Conservation (phyloP, 2,329 filamentous ascomycete species). For the Clonostachys byssicola region DNA sequence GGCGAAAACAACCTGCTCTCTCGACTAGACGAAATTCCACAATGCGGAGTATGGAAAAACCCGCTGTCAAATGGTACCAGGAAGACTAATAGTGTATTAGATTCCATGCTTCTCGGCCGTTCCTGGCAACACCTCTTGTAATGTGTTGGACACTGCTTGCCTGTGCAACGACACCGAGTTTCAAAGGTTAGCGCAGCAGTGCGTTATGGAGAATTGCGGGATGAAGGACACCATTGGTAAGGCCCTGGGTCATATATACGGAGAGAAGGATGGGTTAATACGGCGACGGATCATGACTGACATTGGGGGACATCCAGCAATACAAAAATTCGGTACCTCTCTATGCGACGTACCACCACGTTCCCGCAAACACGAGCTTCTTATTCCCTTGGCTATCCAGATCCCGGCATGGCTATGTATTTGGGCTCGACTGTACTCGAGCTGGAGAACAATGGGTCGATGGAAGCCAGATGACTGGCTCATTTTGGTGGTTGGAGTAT, state of each 20-base stretch:
- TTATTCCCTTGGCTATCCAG: conserved; percentile 27
- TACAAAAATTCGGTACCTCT: conserved; percentile 18
- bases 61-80: too few relatives aligned
- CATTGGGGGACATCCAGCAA: too few relatives aligned
- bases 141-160: conserved; percentile 13
- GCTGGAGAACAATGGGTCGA: conserved; percentile 20
- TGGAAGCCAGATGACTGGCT: conserved; percentile 34
- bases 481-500: conserved; percentile 17
- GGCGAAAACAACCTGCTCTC: too few relatives aligned
- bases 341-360: conserved; percentile 22
- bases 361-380: conserved; percentile 21
- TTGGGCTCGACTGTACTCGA: conserved; percentile 27
- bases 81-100: too few relatives aligned
- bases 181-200: conserved; percentile 9
- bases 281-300: too few relatives aligned
- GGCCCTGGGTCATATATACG: neutral
- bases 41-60: too few relatives aligned
- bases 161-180: conserved; percentile 16
- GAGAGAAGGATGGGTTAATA: too few relatives aligned
- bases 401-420: conserved; percentile 24
- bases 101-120: too few relatives aligned
- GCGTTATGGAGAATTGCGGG: conserved; percentile 15
- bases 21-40: too few relatives aligned
- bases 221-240: conserved; percentile 16
- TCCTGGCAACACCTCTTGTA: neutral